Evolutionary conservation across 495 filamentous ascomycete genomes (phyloP), one percentile per base, ranked within the genome.

Genomic region (Polyplosphaeria fusca): DNA sequence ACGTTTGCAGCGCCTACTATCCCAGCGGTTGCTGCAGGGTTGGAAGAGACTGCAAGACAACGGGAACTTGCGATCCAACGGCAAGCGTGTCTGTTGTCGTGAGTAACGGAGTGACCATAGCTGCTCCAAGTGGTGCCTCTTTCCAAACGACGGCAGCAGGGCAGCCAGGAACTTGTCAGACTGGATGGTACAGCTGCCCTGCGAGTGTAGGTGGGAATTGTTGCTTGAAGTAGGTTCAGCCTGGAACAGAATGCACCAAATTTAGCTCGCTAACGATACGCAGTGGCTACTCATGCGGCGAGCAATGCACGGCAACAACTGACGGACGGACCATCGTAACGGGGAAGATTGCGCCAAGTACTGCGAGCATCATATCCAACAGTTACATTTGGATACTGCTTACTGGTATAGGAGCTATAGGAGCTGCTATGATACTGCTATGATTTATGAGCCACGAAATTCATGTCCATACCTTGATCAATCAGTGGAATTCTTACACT

Each of bases 21-120:
- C 77, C 81, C 2, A 83, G 83, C 41, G 87, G 87, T 3, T 93
- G 88, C 71, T 93, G 88, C 70, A 86, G 84, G 22, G 87, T 87
- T 4, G 91, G 89, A 1, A 81, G 91, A 25, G 76, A 94, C 70
- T 96, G 92, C 70, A 83, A 84, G 67, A 71, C 82, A 66, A 78
- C 91, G 4, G 57, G 58, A 55, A 67, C 83, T 66, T 83, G 91
- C 77, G 65, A 65, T 2, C 42, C 64, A 4, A 28, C 62, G 3
- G 48, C 72, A 27, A 77, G 73, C 1, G 76, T 72, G 0, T 87
- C 85, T 1, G 74, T 86, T 5, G 70, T 89, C 18, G 78, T 71
- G n/a, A 75, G 74, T 0, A 69, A 80, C 51, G 86, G 83, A 0
- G 74, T 80, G 9, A 93, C 88, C 0, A 75, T 95, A 48, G 83